Evolutionary conservation across 2,329 filamentous ascomycete species (phyloP).

Genomic region (Fusarium chaquense): DNA sequence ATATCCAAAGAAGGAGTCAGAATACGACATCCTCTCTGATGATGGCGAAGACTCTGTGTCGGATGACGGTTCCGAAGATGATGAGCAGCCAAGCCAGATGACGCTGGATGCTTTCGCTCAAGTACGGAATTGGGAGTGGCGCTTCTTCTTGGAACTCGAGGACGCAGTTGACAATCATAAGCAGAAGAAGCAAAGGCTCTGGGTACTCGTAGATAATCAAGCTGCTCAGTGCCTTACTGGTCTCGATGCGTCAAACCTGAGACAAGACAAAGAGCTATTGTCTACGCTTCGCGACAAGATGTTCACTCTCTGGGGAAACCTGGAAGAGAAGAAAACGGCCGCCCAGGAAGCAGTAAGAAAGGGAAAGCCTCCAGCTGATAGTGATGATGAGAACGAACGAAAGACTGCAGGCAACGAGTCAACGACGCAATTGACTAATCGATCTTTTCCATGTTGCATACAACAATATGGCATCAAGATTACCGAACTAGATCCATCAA

Average conservation of each 20-base stretch:
- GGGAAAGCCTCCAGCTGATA: slow-evolving; percentile 56
- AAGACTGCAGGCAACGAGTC: slow-evolving; percentile 1
- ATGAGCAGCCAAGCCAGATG: slow-evolving; percentile 30
- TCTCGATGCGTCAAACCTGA: slow-evolving; percentile 67
- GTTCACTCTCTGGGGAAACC: slow-evolving; percentile 85
- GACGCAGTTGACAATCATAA: slow-evolving; percentile 62
- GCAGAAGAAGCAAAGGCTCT: slow-evolving; percentile 64
- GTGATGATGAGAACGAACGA: slow-evolving; percentile 50
- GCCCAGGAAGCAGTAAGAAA: slow-evolving; percentile 45
- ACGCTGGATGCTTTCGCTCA: slow-evolving; percentile 43
- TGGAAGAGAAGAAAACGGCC: slow-evolving; percentile 70
- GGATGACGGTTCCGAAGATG: slow-evolving; percentile 26
- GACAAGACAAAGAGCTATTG: slow-evolving; percentile 62
- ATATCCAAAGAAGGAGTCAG: slow-evolving; percentile 55
- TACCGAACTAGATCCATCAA: slow-evolving; percentile 54
- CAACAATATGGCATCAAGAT: slow-evolving; percentile 74
- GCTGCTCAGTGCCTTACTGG: slow-evolving; percentile 62
- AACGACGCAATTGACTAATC: slow-evolving; percentile 58
- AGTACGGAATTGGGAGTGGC: slow-evolving; percentile 78
- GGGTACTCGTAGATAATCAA: slow-evolving; percentile 74
- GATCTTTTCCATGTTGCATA: slow-evolving; percentile 77
- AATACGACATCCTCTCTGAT: slow-evolving; percentile 65
- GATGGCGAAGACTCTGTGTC: slow-evolving; percentile 44
- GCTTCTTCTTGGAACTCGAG: slow-evolving; percentile 83
- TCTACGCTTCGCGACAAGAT: slow-evolving; percentile 73